Percentiles rank a stretch among this genome's conserved stretches.
Evolutionary conservation across 768 basidiomycete genomes (phyloP).

Genomic region (Boletus pseudo-olivaceus): DNA sequence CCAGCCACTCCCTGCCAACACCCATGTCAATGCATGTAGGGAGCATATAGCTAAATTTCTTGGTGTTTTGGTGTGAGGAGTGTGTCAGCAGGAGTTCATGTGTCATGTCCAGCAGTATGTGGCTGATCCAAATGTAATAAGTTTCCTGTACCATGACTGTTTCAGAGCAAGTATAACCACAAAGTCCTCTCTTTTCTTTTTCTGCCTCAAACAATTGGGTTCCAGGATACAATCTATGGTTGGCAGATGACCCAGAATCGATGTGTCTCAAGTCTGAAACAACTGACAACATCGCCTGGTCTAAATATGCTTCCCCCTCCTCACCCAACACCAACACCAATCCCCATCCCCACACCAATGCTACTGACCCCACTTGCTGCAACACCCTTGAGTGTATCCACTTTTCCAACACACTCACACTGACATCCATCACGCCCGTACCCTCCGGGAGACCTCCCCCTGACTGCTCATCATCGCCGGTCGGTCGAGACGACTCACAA

Average conservation of each 20-base stretch:
- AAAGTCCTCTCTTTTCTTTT: no score
- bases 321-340: neutral
- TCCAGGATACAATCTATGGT: slow-evolving; percentile 72
- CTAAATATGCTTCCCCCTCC: slow-evolving; percentile 49
- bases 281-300: slow-evolving; percentile 79
- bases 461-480: slow-evolving; percentile 66
- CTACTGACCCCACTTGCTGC: slow-evolving; percentile 13
- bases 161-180: no score
- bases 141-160: no score
- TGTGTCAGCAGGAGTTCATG: no score
- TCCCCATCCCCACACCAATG: neutral
- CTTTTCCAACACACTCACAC: slow-evolving; percentile 54
- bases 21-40: no score
- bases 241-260: slow-evolving; percentile 58
- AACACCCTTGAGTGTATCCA: slow-evolving; percentile 53
- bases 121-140: no score
- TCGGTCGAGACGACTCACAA: slow-evolving; percentile 69
- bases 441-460: slow-evolving; percentile 25
- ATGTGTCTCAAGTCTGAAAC: slow-evolving; percentile 74
- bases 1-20: no score
- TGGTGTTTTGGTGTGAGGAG: no score
- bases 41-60: no score
- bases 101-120: no score
- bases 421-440: slow-evolving; percentile 42
- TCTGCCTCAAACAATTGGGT: slow-evolving; percentile 30